Evolutionary conservation across 2,329 filamentous ascomycete species (phyloP).

Genomic region (Paraphoma sp.): DNA sequence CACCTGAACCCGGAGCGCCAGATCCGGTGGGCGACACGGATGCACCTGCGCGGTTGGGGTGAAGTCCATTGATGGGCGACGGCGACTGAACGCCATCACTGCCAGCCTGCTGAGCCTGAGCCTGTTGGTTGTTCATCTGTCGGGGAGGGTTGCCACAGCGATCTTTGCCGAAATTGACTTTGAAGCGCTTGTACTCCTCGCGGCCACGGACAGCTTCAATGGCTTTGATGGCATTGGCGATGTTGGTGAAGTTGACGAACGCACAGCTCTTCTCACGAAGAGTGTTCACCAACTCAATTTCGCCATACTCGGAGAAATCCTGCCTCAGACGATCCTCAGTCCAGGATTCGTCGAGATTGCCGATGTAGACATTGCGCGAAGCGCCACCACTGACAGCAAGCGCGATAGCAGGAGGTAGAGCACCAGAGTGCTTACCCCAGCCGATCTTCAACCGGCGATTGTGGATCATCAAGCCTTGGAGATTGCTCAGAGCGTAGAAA

Average conservation of each 20-base stretch:
- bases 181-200: constrained; percentile 97
- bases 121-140: constrained; percentile 71
- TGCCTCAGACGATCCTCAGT: constrained; percentile 93
- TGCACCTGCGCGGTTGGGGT: constrained; percentile 60
- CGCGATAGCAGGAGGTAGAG: constrained; percentile 92
- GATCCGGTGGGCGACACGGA: constrained; percentile 68
- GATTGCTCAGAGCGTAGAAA: constrained; percentile 96
- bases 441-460: constrained; percentile 97
- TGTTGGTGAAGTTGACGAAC: constrained; percentile 99
- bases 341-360: constrained; percentile 97
- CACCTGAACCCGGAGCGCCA: constrained; percentile 62
- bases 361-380: constrained; percentile 98
- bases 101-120: constrained; percentile 70
- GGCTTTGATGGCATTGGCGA: constrained; percentile 98
- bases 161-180: constrained; percentile 99
- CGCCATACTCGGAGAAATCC: constrained; percentile 96
- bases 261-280: constrained; percentile 98
- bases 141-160: constrained; percentile 95
- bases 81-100: constrained; percentile 64
- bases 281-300: constrained; percentile 97
- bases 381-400: constrained; percentile 95
- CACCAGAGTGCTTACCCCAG: constrained; percentile 98
- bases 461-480: constrained; percentile 99
- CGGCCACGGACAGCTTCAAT: constrained; percentile 94
- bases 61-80: constrained; percentile 64